Conservation (phyloP, 2,329 filamentous ascomycete genomes). For the Phialophora tarda region DNA sequence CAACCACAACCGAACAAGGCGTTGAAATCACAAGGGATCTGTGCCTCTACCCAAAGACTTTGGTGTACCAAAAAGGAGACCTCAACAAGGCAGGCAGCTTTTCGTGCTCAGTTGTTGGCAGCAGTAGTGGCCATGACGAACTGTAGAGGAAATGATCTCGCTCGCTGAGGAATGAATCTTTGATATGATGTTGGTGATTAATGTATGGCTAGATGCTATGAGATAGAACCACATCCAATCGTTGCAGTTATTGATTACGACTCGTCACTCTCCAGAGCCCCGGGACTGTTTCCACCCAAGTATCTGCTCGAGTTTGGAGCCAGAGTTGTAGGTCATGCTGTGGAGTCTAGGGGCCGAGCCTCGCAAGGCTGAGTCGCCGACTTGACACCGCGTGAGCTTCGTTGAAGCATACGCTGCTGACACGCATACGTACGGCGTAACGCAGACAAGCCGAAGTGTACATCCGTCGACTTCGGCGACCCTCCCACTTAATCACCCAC, state of each 20-base stretch:
- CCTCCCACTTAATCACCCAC: not conserved
- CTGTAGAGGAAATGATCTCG: not conserved
- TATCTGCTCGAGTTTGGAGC: not conserved
- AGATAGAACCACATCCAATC: not conserved
- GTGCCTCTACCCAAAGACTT: slow-evolving; percentile 17
- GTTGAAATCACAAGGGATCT: slow-evolving; percentile 15
- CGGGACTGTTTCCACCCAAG: no score
- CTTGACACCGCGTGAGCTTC: not conserved
- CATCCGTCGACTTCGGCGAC: not conserved
- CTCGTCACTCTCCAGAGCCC: not conserved
- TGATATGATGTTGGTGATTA: not conserved
- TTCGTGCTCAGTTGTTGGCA: slow-evolving; percentile 1
- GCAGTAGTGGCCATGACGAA: slow-evolving; percentile 4
- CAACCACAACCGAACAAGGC: slow-evolving; percentile 1
- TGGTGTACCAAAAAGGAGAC: slow-evolving; percentile 18
- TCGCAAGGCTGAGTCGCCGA: not conserved
- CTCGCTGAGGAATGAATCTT: not conserved
- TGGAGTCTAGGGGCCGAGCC: not conserved
- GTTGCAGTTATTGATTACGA: not conserved
- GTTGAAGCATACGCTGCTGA: not conserved
- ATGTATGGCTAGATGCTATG: no score
- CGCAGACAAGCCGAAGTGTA: not conserved
- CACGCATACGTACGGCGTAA: not conserved
- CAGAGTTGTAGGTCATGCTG: not conserved
- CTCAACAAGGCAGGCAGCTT: slow-evolving; percentile 20